Evolutionary conservation across 805 yeast species (phyloP), one percentile per base, ranked within the genome.

Genomic region (Zygoascus tannicola): DNA sequence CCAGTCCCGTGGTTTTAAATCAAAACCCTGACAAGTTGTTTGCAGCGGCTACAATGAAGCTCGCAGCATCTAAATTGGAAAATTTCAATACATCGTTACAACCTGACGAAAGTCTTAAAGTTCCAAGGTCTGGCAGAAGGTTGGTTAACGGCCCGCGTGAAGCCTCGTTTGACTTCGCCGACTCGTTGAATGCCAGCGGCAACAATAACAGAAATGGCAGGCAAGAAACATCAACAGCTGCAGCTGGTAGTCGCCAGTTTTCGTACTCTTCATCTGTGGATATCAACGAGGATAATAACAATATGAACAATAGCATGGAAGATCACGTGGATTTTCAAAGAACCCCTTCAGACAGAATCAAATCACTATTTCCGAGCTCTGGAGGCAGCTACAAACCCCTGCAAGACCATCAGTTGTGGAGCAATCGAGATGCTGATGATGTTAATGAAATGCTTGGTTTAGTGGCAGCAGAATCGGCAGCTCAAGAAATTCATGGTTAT

Each of bases 1-100:
- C 50, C 15, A 32, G 41, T 32, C 50, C 50, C 7, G 45, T 43
- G 14, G 16, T 43, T 3, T 28, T 28, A 22, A 34, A 35, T 18
- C 30, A 26, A 26, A 26, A 26, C 30, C 12, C 30, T 26, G 30
- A 26, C 7, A 12, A 7, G 7, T 12, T 26, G 7, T 26, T 26
- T 12, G 12, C 10, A 8, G 30, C 30, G 10, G 30, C 30, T 7
- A 26, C 30, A 8, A 12, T 26, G 30, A 26, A 26, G 30, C 30
- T 26, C 12, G 30, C 30, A 26, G 30, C 30, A 7, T 8, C 7
- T 12, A 26, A 26, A 12, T 26, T 26, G 12, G 30, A 12, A 8
- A 8, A 7, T 26, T 7, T 8, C 12, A 26, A 26, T 12, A 26
- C 7, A 26, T 7, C 7, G 10, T 8, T 8, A 12, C 7, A 12